Evolutionary conservation across 768 basidiomycete genomes (phyloP).

Genomic region (Collybia mongolica): DNA sequence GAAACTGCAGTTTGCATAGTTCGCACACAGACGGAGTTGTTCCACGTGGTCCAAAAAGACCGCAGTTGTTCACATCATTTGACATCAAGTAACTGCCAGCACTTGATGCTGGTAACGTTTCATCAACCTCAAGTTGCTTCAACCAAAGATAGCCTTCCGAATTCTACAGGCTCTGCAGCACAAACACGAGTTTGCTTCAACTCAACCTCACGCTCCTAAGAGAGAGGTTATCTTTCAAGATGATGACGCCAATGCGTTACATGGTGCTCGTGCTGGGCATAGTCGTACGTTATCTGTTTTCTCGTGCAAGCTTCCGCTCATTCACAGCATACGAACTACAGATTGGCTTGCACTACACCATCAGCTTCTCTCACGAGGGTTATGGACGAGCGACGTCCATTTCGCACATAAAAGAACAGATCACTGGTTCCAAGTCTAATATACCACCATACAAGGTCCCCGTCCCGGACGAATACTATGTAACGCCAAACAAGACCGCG

Average conservation of each 20-base stretch:
- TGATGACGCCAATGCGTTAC: slow-evolving; percentile 60
- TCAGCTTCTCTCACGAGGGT: slow-evolving; percentile 63
- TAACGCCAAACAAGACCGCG: slow-evolving; percentile 31
- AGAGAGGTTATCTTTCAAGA: slow-evolving; percentile 23
- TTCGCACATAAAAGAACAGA: slow-evolving; percentile 36
- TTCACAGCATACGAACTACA: slow-evolving; percentile 13
- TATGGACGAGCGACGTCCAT: slow-evolving; percentile 64
- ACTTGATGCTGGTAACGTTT: neutral
- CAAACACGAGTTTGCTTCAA: too few species aligned
- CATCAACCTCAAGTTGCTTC: too few species aligned
- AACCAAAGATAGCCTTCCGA: too few species aligned
- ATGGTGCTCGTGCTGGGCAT: slow-evolving; percentile 47
- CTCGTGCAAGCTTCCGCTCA: neutral
- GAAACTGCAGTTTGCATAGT: too few species aligned
- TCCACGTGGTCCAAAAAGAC: neutral
- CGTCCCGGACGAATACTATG: slow-evolving; percentile 60
- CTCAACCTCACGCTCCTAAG: slow-evolving; percentile 3
- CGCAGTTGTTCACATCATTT: neutral
- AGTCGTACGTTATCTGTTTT: slow-evolving; percentile 30
- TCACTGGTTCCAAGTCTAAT: slow-evolving; percentile 19
- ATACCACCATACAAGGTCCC: slow-evolving; percentile 54
- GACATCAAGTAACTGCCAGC: slow-evolving; percentile 4
- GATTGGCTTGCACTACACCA: slow-evolving; percentile 62
- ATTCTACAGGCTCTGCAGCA: too few species aligned
- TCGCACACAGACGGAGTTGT: neutral